phyloP scores from a whole-genome alignment of 768 basidiomycete genomes.

The Lactarius sp. region DNA sequence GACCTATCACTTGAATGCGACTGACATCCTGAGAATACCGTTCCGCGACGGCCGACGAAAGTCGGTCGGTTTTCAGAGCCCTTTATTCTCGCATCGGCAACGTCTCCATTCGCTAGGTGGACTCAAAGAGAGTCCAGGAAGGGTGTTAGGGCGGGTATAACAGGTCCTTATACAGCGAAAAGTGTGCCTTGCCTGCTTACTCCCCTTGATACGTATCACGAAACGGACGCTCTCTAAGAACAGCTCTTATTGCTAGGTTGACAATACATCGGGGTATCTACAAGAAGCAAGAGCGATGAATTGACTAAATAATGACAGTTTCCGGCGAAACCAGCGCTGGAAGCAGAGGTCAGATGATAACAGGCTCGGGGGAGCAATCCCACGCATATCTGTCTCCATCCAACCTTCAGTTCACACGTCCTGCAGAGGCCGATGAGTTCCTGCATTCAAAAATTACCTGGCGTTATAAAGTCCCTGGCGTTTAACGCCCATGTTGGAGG shows the following conservation, averaged over 20 bases:
- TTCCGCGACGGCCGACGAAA: neutral
- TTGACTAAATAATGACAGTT: neutral
- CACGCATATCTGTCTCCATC: conserved; percentile 13
- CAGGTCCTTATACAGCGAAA: neutral
- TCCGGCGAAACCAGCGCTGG: neutral
- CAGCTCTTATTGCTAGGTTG: neutral
- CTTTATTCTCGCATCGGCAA: neutral
- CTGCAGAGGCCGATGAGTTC: neutral
- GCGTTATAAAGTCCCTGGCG: neutral
- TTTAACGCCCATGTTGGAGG: neutral
- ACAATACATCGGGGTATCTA: neutral
- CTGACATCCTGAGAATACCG: neutral
- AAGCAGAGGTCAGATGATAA: neutral
- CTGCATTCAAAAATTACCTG: neutral
- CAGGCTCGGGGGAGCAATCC: neutral
- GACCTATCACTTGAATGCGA: conserved; percentile 14
- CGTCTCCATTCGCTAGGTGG: neutral
- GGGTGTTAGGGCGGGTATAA: neutral
- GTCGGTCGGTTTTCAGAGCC: neutral
- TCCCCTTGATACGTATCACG: conserved; percentile 12
- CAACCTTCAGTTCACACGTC: conserved; percentile 7
- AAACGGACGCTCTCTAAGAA: conserved; percentile 11
- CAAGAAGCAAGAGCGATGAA: neutral
- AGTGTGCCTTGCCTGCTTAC: neutral
- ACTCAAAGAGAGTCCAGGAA: conserved; percentile 9